Evolutionary conservation across 768 basidiomycete species (phyloP).

Genomic region (Podaxis sp.): DNA sequence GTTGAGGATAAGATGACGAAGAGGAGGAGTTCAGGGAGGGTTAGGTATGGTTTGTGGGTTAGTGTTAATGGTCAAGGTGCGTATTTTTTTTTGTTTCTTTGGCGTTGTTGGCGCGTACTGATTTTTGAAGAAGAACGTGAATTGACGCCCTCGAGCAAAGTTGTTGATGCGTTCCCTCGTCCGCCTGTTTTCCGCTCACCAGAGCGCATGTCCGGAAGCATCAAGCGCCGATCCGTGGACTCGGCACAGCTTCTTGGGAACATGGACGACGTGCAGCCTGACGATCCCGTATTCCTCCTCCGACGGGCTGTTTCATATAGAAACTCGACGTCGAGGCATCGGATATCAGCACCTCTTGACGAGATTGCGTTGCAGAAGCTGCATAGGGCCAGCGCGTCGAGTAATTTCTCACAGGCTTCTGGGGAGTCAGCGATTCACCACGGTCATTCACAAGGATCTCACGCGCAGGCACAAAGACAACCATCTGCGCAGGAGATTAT

Average conservation of each 20-base stretch:
- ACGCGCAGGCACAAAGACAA: constrained; percentile 31
- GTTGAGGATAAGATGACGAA: constrained; percentile 91
- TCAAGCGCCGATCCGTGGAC: constrained; percentile 87
- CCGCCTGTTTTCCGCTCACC: constrained; percentile 53
- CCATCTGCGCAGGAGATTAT: constrained; percentile 86
- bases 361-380: constrained; percentile 77
- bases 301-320: constrained; percentile 81
- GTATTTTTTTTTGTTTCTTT: constrained; percentile 22
- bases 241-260: constrained; percentile 69
- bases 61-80: constrained; percentile 65
- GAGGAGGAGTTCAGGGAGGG: constrained; percentile 72
- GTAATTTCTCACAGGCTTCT: constrained; percentile 43
- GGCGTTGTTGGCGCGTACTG: constrained; percentile 9
- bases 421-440: background rate
- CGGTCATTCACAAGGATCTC: constrained; percentile 28
- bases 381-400: constrained; percentile 68
- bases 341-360: constrained; percentile 77
- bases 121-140: constrained; percentile 58
- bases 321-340: constrained; percentile 64
- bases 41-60: constrained; percentile 80
- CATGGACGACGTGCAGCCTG: constrained; percentile 69
- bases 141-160: constrained; percentile 75
- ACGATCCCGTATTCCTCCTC: constrained; percentile 89
- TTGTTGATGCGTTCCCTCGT: constrained; percentile 79
- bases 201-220: constrained; percentile 58